Conservation (phyloP, 495 filamentous ascomycete species). For the Neurospora discreta region DNA sequence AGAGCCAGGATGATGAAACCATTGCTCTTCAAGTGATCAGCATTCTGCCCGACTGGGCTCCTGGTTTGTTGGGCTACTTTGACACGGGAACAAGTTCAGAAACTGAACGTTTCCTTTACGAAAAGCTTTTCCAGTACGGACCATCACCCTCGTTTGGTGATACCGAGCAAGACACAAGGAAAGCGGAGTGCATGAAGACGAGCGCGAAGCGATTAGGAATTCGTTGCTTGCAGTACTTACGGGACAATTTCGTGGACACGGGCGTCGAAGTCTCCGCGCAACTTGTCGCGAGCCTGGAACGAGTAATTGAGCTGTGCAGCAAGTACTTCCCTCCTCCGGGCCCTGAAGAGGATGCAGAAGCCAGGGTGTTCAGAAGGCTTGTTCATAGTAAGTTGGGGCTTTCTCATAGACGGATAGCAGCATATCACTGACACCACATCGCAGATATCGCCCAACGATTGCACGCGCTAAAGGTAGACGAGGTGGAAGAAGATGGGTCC, state of each 20-base stretch:
- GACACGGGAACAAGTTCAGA: conserved; percentile 43
- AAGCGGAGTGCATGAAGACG: conserved; percentile 16
- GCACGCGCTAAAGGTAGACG: conserved; percentile 33
- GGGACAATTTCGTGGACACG: conserved; percentile 31
- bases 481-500: conserved; percentile 44
- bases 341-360: conserved; percentile 23
- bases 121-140: conserved; percentile 42
- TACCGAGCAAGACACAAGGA: conserved; percentile 11
- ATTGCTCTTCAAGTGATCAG: conserved; percentile 8
- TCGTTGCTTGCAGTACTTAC: conserved; percentile 35
- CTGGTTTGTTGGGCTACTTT: conserved; percentile 53
- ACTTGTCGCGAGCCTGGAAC: conserved; percentile 26
- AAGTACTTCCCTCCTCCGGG: conserved; percentile 29
- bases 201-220: conserved; percentile 31
- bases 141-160: conserved; percentile 19
- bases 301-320: conserved; percentile 31
- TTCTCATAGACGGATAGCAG: background rate
- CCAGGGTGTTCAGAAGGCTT: conserved; percentile 26
- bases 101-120: conserved; percentile 44
- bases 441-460: conserved; percentile 33
- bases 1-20: conserved; percentile 7
- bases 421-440: background rate
- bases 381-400: conserved; percentile 26
- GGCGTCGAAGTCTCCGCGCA: conserved; percentile 30
- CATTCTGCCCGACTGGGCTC: conserved; percentile 50